Evolutionary conservation across 768 basidiomycete species (phyloP), one percentile per base, ranked within the genome.

Genomic region (Russula brevipes): DNA sequence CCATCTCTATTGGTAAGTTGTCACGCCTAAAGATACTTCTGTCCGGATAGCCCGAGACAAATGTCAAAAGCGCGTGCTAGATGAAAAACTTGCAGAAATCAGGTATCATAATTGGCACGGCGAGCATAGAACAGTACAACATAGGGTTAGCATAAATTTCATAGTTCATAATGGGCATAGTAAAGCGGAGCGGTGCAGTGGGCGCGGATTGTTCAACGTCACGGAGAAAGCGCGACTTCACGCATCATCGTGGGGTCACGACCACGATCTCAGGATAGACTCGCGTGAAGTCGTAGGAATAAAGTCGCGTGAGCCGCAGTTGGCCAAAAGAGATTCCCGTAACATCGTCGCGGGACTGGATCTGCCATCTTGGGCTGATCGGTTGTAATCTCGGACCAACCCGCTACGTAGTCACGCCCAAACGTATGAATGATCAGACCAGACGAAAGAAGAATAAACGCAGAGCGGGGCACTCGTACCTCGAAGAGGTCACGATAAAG

Each of bases 261-360:
- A 46, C 63, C 16, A 64, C 63, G 17, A 64, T 59, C 57, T 64
- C 63, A 9, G 63, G 63, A 57, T 64, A 64, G 11, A 64, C 33
- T 16, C 46, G 57, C 2, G 17, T 31, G 16, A 41, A 54, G 35
- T 64, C 63, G 41, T 49, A 64, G 1, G 63, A 64, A 19, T 64
- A 64, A n/a, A 64, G 57, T 11, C 58, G 57, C 19, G 63, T 59
- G 41, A 64, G 57, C 16, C 63, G 63, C 33, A 64, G 46, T 10
- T 64, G 63, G 47, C 57, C 57, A 45, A 64, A 59, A 35, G 52
- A 64, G 19, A 64, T 50, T 11, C 63, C 63, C 35, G 12, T 35
- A 8, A 41, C 53, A 1, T 45, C 38, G 16, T 59, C 57, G 6
- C 46, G 57, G 8, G 57, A 39, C 8, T 53, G 52, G 17, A 64